Conservation (phyloP, 2,329 filamentous ascomycete species). For the Chaetomiaceae sp. region DNA sequence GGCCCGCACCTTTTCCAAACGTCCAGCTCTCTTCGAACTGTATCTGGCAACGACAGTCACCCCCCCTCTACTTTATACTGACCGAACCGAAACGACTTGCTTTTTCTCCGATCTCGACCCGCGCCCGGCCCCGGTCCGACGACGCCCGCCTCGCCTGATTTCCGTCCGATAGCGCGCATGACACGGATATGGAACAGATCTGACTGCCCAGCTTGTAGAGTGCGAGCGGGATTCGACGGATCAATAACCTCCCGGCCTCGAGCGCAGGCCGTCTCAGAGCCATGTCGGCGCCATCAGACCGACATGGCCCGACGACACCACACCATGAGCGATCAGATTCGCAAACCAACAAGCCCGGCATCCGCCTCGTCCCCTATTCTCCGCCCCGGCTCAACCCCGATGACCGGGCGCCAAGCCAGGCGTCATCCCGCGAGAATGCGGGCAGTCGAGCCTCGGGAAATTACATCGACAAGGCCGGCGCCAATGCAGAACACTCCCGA, state of each 20-base stretch:
- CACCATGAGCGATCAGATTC: constrained; percentile 39
- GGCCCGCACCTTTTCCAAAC: neutral
- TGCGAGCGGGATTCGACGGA: constrained; percentile 22
- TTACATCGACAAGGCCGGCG: constrained; percentile 20
- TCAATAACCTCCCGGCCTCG: constrained; percentile 23
- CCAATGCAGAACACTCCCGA: constrained; percentile 13
- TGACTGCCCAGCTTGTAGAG: constrained; percentile 27
- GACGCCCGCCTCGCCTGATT: constrained; percentile 5
- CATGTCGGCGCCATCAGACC: constrained; percentile 30
- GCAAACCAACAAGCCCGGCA: constrained; percentile 38
- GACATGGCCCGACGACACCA: constrained; percentile 33
- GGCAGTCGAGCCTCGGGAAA: constrained; percentile 20
- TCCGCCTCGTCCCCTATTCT: constrained; percentile 48
- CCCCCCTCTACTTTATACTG: constrained; percentile 2
- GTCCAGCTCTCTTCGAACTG: too few relatives aligned
- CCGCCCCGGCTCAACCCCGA: constrained; percentile 38
- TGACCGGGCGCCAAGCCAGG: constrained; percentile 27
- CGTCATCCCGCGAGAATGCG: constrained; percentile 24
- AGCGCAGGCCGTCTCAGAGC: constrained; percentile 25
- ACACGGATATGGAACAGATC: constrained; percentile 30
- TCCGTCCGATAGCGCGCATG: constrained; percentile 24
- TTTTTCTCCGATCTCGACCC: neutral
- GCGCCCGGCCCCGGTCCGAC: neutral
- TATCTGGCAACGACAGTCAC: neutral
- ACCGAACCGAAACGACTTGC: neutral